Conservation (phyloP, 169 alveolate genomes). For the Babesia bigemina region DNA sequence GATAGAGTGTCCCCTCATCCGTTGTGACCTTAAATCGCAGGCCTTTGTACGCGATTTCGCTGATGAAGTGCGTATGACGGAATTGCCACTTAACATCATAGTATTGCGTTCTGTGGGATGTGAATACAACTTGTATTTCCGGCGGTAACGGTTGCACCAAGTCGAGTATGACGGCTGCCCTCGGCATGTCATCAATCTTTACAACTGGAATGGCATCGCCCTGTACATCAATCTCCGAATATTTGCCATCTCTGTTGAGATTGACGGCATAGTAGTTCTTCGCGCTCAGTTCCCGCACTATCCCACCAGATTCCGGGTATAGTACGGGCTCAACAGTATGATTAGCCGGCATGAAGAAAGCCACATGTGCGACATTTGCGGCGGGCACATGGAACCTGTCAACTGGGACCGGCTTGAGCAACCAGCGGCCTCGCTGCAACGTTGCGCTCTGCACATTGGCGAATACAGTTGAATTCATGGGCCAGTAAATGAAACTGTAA, state of each 20-base stretch:
- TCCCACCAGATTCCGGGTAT: neutral
- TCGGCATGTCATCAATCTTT: neutral
- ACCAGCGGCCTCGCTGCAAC: neutral
- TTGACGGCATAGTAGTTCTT: conserved; percentile 4
- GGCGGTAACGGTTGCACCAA: neutral
- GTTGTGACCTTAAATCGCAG: neutral
- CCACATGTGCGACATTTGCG: neutral
- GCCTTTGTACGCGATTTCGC: neutral
- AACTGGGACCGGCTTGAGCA: neutral
- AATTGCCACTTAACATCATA: conserved; percentile 6
- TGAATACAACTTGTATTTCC: neutral
- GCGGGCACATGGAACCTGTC: neutral
- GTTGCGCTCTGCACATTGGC: conserved; percentile 1
- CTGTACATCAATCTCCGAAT: neutral
- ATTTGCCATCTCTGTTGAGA: neutral
- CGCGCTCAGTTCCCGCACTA: neutral
- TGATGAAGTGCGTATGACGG: neutral
- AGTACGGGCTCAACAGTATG: neutral
- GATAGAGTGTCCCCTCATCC: neutral
- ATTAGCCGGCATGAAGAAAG: neutral
- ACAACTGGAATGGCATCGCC: neutral
- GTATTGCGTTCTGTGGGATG: neutral
- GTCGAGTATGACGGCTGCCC: neutral
- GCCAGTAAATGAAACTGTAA: conserved; percentile 10
- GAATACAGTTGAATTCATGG: neutral